Evolutionary conservation across 768 basidiomycete genomes (phyloP), one percentile per base, ranked within the genome.

Genomic region (Pleurotus djamor): DNA sequence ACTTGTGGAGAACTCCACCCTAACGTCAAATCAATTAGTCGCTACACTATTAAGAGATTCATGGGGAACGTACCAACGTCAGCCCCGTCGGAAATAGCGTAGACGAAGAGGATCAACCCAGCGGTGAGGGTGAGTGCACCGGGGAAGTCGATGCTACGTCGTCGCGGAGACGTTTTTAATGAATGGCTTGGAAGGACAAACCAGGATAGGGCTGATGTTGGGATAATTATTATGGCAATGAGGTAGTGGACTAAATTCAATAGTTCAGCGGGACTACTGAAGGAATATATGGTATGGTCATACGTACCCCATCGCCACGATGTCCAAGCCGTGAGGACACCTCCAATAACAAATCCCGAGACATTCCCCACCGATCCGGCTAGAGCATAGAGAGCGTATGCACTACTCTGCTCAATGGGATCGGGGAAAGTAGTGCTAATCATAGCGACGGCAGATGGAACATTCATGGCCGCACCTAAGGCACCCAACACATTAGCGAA

Each of bases 1-100:
- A 83, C 78, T 7, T 66, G 62, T 5, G 79, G 69, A 1, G 74
- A 67, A 7, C 60, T 64, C 84, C 84, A 85, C 9, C 82, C 80
- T 59, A 66, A 66, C 36, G 44, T 3, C 21, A 9, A 4, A 13
- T 21, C 33, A 34, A 37, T 5, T 41, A 12, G 10, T 28, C 9
- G 47, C 16, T 34, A 17, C 21, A 41, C 7, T 17, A 44, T 16
- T n/a, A 28, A 37, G 17, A 5, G 41, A 7, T 14, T 16, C 4
- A 38, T 34, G 6, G 28, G 33, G 28, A 17, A 54, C 34, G 33
- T 54, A 59, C 61, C 61, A 13, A 50, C 63, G 14, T 71, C 71
- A 9, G 81, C 73, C n/a, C 78, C 80, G 36, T 73, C 71, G 0
- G 74, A 76, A 8, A 76, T 63, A 1, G 76, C 73, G 48, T 74